Conservation (phyloP, 1,284 basidiomycete species). For the Rhodotorula sp. region DNA sequence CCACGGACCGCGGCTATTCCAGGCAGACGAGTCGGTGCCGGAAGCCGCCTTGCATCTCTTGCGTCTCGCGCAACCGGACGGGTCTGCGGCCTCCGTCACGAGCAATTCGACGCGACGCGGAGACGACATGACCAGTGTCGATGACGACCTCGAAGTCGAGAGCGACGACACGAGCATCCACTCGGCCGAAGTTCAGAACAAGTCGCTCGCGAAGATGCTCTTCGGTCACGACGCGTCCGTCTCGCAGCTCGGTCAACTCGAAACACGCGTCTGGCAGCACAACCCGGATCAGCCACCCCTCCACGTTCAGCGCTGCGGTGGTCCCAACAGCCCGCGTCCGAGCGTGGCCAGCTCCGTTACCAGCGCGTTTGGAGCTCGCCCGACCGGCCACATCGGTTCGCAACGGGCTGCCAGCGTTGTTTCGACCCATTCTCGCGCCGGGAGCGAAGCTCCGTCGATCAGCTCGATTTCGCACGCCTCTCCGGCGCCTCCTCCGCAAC, state of each 20-base stretch:
- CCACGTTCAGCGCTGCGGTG: slow-evolving; percentile 25
- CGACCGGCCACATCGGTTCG: not conserved
- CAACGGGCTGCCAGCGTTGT: slow-evolving; percentile 26
- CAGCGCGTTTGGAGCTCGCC: slow-evolving; percentile 20
- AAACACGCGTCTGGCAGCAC: slow-evolving; percentile 26
- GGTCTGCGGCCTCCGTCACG: slow-evolving; percentile 24
- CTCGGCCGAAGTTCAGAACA: slow-evolving; percentile 24
- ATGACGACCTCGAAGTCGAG: slow-evolving; percentile 37
- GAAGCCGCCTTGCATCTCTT: slow-evolving; percentile 39
- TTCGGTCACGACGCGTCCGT: not conserved
- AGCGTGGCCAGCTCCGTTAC: slow-evolving; percentile 23
- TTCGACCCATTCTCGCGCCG: slow-evolving; percentile 12
- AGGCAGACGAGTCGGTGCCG: slow-evolving; percentile 34
- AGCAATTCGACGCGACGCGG: slow-evolving; percentile 25
- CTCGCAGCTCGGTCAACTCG: slow-evolving; percentile 15
- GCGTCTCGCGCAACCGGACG: slow-evolving; percentile 34
- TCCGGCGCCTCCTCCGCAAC: not conserved
- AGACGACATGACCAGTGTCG: slow-evolving; percentile 20
- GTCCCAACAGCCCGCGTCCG: slow-evolving; percentile 19
- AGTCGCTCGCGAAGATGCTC: slow-evolving; percentile 13
- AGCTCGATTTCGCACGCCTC: not conserved
- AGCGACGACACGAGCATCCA: slow-evolving; percentile 37
- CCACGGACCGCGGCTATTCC: not conserved
- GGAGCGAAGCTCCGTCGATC: slow-evolving; percentile 18
- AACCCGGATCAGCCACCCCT: slow-evolving; percentile 26